Evolutionary conservation across 768 basidiomycete species (phyloP), one percentile per base, ranked within the genome.

Genomic region (Boletellus sp.): DNA sequence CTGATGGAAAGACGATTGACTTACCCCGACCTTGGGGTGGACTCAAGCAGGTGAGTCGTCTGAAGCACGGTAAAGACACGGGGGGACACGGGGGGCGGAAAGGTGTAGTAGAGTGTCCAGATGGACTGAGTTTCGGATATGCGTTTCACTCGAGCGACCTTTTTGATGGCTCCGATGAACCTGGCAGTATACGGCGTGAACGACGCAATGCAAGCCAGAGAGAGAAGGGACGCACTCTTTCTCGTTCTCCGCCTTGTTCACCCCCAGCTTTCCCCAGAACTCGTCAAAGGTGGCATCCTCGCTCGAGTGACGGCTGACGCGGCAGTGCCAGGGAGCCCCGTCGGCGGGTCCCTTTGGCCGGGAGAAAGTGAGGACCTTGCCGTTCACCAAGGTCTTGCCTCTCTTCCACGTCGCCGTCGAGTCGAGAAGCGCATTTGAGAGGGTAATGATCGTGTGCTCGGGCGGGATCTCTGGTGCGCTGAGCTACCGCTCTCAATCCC

Each of bases 51-150:
- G 51, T 80, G 74, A 10, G 72, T 70, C n/a, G 84, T 76, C 60
- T 88, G 86, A 34, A 89, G 66, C 32, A 83, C 84, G 2, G 87
- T 89, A 66, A 90, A 91, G 19, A 86, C 77, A 13, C 88, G 81
- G 10, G 87, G 81, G 3, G 86, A 83, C 17, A 90, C 67, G 3
- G 87, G 81, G 6, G 84, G 79, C 1, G 79, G 72, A 67, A 90
- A 87, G 3, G 76, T 84, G 67, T 91, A 91, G 64, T 81, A 79
- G 52, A 86, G 53, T 0, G 84, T 77, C 87, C 86, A 90, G 53
- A 90, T 80, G 3, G 74, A 71, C 43, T 84, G 78, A 3, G 76
- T 83, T 11, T 78, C 72, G 0, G 86, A 87, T 37, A 90, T 63
- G 22, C 76, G 74, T 64, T 83, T 81, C 55, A 90, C 70, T 55